Conservation (phyloP, 116 monocot species). For the Papilionanthe hybrid region DNA sequence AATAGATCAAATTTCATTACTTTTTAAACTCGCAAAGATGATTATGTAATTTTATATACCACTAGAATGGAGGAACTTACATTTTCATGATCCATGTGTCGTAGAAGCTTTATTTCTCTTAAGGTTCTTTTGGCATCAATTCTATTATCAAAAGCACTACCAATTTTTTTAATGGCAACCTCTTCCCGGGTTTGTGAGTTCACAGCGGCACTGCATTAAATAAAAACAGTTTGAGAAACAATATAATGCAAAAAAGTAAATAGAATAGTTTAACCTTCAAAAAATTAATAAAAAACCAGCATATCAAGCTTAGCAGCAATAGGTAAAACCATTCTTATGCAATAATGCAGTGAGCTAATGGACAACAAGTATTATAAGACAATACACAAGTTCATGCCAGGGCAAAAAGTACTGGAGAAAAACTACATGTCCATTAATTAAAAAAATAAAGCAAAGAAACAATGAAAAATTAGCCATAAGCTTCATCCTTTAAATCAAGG, state of each 20-base stretch:
- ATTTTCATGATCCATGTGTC: constrained; percentile 67
- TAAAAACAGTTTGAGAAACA: not conserved
- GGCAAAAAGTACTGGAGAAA: not conserved
- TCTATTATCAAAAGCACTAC: constrained; percentile 55
- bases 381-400: not conserved
- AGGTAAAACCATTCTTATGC: not conserved
- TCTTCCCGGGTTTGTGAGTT: constrained; percentile 48
- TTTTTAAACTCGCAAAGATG: not conserved
- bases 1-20: not conserved
- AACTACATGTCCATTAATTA: not conserved
- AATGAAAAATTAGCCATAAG: not conserved
- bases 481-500: not conserved
- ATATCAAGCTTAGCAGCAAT: not conserved
- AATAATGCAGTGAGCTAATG: not conserved
- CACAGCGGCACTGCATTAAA: constrained; percentile 40
- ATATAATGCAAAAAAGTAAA: not conserved
- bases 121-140: constrained; percentile 58
- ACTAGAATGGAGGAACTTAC: constrained; percentile 19
- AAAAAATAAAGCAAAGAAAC: not conserved
- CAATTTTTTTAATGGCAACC: constrained; percentile 67
- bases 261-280: not conserved
- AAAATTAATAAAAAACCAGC: not conserved
- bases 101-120: constrained; percentile 59
- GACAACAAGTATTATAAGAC: not conserved
- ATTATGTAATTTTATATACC: not conserved